Conservation (phyloP, 768 basidiomycete species). For the Floccularia luteovirens region DNA sequence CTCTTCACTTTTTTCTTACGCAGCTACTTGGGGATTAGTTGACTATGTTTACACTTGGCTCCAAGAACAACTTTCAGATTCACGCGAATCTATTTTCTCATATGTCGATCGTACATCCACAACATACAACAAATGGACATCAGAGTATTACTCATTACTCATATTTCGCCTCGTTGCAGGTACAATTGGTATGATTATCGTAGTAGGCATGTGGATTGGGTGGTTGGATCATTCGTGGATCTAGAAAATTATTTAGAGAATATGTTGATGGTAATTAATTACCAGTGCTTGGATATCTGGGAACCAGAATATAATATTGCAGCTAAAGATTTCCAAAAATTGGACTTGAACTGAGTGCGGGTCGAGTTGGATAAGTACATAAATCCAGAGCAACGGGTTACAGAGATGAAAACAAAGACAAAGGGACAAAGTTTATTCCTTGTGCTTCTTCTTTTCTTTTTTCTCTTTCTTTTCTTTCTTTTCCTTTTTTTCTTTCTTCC, state of each 20-base stretch:
- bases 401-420: slow-evolving; percentile 8
- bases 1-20: neutral
- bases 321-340: too few species aligned
- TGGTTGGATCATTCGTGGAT: too few species aligned
- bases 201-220: neutral
- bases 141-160: neutral
- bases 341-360: too few species aligned
- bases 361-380: too few species aligned
- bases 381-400: slow-evolving; percentile 8
- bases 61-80: neutral
- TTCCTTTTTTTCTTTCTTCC: slow-evolving; percentile 51
- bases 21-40: neutral
- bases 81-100: neutral
- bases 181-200: neutral
- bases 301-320: too few species aligned
- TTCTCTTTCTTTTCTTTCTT: slow-evolving; percentile 41
- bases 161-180: neutral
- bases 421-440: slow-evolving; percentile 15
- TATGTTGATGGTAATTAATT: too few species aligned
- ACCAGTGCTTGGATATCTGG: too few species aligned
- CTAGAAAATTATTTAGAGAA: too few species aligned
- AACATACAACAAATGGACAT: neutral
- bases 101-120: neutral
- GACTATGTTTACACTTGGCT: neutral
- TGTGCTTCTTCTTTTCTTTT: slow-evolving; percentile 31